These are phyloP conservation scores for Rhizoclosmatium globosum DNA, from an alignment of 192 early-diverging fungal genomes.

Conservation along the genomic window DNA sequence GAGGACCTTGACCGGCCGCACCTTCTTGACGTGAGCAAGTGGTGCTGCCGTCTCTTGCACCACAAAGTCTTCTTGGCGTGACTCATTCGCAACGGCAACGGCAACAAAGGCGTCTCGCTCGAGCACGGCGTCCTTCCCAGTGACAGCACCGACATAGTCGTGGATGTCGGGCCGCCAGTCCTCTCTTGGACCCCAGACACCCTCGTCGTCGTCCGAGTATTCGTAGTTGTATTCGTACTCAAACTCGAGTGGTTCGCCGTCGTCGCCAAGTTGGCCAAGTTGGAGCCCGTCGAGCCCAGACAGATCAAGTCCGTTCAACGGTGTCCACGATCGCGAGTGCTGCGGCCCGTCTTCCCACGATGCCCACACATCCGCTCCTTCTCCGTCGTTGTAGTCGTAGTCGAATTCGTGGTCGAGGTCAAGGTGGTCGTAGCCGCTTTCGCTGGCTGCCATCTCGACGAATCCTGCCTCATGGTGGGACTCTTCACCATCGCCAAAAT, in stretches of 20 bases:
- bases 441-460: background rate
- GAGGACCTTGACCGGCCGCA: slow-evolving; percentile 17
- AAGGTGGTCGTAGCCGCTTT: background rate
- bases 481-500: too few species aligned
- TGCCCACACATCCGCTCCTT: background rate
- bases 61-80: too few species aligned
- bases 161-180: background rate
- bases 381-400: background rate
- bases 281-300: too few species aligned
- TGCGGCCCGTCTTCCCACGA: background rate
- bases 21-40: background rate
- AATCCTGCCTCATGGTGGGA: background rate
- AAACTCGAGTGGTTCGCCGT: background rate
- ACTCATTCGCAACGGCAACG: too few species aligned
- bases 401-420: background rate
- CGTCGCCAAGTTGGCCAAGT: background rate
- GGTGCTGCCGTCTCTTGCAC: background rate
- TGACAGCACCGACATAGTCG: background rate
- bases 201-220: background rate
- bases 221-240: slow-evolving; percentile 1
- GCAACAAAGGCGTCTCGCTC: background rate
- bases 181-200: background rate
- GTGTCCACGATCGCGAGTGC: too few species aligned
- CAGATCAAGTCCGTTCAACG: too few species aligned
- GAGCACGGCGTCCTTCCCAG: background rate